Evolutionary conservation across 257 asterid species (phyloP).

Genomic region (Prunella vulgaris): DNA sequence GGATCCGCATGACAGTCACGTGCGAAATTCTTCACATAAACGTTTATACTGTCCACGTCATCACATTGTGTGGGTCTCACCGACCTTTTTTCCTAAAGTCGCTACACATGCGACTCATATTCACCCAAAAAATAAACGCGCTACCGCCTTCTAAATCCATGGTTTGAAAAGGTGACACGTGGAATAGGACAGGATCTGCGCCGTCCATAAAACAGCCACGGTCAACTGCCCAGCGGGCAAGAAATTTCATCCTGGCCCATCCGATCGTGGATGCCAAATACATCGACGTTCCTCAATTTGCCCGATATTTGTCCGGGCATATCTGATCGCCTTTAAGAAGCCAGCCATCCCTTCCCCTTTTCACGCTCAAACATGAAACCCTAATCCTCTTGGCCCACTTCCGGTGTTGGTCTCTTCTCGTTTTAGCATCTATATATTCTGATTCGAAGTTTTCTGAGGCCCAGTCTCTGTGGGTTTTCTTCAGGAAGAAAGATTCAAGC

Average conservation of each 20-base stretch:
- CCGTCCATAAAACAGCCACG: slow-evolving; percentile 55
- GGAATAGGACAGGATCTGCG: slow-evolving; percentile 1
- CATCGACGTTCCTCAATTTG: slow-evolving; percentile 39
- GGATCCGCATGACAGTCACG: slow-evolving; percentile 45
- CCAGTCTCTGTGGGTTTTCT: background rate
- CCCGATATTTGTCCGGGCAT: slow-evolving; percentile 72
- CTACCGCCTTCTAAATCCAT: slow-evolving; percentile 20
- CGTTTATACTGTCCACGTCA: slow-evolving; percentile 29
- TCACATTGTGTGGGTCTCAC: too few relatives aligned
- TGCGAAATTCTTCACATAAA: slow-evolving; percentile 36
- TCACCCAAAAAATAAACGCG: slow-evolving; percentile 28
- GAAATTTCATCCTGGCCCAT: slow-evolving; percentile 26
- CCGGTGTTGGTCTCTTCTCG: background rate
- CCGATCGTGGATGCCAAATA: slow-evolving; percentile 19
- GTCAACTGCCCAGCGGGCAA: slow-evolving; percentile 64
- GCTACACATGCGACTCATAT: slow-evolving; percentile 43
- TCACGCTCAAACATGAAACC: slow-evolving; percentile 61
- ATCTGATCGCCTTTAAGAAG: slow-evolving; percentile 84
- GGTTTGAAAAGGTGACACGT: slow-evolving; percentile 29
- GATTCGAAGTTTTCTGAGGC: background rate
- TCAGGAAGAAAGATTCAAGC: background rate
- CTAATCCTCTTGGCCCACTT: slow-evolving; percentile 25
- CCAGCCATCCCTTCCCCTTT: slow-evolving; percentile 34
- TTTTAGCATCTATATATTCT: background rate
- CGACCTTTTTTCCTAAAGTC: slow-evolving; percentile 33